phyloP scores from a whole-genome alignment of 768 basidiomycete species.

The Panaeolus cyanescens region DNA sequence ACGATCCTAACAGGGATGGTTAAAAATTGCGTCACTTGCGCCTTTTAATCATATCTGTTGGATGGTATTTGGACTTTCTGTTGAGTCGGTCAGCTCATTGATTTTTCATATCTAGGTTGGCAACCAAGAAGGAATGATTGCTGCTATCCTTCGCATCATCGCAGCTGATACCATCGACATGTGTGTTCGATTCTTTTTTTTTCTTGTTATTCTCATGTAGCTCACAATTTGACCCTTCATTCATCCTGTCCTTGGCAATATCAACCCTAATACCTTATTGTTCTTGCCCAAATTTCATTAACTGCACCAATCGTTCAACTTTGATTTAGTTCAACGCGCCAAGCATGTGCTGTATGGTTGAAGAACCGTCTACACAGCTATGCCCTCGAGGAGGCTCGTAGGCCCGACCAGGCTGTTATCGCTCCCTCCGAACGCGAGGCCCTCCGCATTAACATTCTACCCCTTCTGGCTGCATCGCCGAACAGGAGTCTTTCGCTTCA shows the following conservation, averaged over 20 bases:
- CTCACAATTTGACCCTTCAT: not conserved
- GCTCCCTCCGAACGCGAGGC: constrained; percentile 68
- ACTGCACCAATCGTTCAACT: constrained; percentile 1
- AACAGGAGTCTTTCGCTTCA: constrained; percentile 73
- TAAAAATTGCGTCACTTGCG: too few species aligned
- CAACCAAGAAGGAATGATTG: constrained; percentile 78
- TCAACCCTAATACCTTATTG: not conserved
- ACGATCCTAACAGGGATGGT: not conserved
- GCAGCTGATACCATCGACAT: constrained; percentile 74
- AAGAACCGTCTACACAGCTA: constrained; percentile 88
- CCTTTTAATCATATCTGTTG: too few species aligned
- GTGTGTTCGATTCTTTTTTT: constrained; percentile 53
- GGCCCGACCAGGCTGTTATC: constrained; percentile 67
- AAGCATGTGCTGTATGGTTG: constrained; percentile 85
- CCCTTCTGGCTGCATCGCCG: constrained; percentile 67
- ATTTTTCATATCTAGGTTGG: constrained; percentile 56
- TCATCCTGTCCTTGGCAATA: not conserved
- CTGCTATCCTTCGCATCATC: constrained; percentile 86
- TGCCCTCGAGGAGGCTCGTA: constrained; percentile 46
- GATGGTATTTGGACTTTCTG: constrained; percentile 3
- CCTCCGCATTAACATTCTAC: constrained; percentile 69
- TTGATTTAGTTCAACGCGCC: constrained; percentile 67
- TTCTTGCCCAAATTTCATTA: constrained; percentile 1
- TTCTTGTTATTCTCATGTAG: not conserved
- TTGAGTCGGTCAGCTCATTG: not conserved